These are phyloP conservation scores for Entomortierella chlamydospora DNA, from an alignment of 192 early-diverging fungal species.

Conservation along the genomic window DNA sequence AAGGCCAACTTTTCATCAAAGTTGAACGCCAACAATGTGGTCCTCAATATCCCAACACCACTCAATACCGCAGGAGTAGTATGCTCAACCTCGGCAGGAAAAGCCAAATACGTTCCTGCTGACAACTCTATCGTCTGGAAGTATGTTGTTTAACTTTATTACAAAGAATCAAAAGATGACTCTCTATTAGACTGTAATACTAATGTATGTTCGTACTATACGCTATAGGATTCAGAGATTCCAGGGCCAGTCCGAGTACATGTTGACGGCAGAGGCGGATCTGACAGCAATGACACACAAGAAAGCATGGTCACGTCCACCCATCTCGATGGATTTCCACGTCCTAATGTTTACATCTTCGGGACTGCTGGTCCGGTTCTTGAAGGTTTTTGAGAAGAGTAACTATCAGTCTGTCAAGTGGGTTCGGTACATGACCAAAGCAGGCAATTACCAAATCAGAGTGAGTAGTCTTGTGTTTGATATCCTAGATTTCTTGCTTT, in stretches of 20 bases:
- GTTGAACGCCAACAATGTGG: slow-evolving; percentile 90
- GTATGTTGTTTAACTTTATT: slow-evolving; percentile 59
- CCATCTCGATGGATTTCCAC: slow-evolving; percentile 95
- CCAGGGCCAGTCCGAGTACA: slow-evolving; percentile 90
- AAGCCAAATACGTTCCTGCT: slow-evolving; percentile 94
- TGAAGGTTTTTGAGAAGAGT: slow-evolving; percentile 98
- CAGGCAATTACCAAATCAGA: slow-evolving; percentile 86
- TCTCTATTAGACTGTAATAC: too few species aligned
- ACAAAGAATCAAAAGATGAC: too few species aligned
- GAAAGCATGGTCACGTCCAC: slow-evolving; percentile 93
- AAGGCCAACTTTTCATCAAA: slow-evolving; percentile 92
- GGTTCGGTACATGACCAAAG: slow-evolving; percentile 99
- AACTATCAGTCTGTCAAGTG: slow-evolving; percentile 98
- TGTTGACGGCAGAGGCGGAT: slow-evolving; percentile 85
- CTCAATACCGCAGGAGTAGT: slow-evolving; percentile 87
- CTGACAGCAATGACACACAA: slow-evolving; percentile 86
- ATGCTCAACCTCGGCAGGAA: slow-evolving; percentile 82
- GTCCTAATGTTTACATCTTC: slow-evolving; percentile 98
- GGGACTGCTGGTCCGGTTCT: slow-evolving; percentile 94
- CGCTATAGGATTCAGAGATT: slow-evolving; percentile 81
- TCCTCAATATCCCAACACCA: slow-evolving; percentile 91
- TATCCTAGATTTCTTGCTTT: background rate
- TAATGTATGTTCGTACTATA: too few species aligned
- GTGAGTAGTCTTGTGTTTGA: slow-evolving; percentile 34
- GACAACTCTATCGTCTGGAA: slow-evolving; percentile 97